phyloP scores from a whole-genome alignment of 108 stramenopile species.

The Pelagomonas calceolata region DNA sequence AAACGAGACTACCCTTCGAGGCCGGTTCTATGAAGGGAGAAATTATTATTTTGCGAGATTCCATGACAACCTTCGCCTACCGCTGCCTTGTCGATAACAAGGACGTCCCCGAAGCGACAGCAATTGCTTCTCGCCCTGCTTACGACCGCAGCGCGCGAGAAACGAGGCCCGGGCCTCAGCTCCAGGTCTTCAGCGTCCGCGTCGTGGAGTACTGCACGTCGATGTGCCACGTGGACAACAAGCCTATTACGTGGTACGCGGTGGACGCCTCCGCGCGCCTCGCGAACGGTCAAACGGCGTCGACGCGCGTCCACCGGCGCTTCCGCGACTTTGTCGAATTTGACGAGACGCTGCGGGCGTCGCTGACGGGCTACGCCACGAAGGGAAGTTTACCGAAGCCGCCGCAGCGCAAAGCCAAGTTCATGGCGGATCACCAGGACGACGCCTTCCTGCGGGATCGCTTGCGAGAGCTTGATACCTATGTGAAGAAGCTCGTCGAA shows the following conservation, averaged over 20 bases:
- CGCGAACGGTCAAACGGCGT: not conserved
- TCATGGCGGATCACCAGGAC: not conserved
- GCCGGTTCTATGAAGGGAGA: not conserved
- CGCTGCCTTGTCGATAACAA: not conserved
- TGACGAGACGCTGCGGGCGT: not conserved
- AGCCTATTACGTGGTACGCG: not conserved
- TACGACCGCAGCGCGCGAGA: too few relatives aligned
- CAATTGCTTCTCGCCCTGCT: too few relatives aligned
- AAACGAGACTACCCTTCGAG: not conserved
- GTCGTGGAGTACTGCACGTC: not conserved
- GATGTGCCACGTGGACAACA: not conserved
- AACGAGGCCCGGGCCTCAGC: not conserved
- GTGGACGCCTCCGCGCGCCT: not conserved
- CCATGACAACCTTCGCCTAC: not conserved
- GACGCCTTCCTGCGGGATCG: not conserved
- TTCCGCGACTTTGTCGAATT: not conserved
- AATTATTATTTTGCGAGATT: not conserved
- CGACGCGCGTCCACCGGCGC: not conserved
- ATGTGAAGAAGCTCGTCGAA: not conserved
- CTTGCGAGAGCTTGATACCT: not conserved
- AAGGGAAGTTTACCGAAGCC: not conserved
- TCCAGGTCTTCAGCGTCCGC: not conserved
- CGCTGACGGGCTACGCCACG: not conserved
- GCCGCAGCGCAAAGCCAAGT: not conserved
- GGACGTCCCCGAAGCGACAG: not conserved